Percentiles rank a stretch among this genome's conserved stretches.
These are phyloP conservation scores for Alternaria brassicicola DNA, from an alignment of 2,329 filamentous ascomycete genomes.

Conservation along the genomic window DNA sequence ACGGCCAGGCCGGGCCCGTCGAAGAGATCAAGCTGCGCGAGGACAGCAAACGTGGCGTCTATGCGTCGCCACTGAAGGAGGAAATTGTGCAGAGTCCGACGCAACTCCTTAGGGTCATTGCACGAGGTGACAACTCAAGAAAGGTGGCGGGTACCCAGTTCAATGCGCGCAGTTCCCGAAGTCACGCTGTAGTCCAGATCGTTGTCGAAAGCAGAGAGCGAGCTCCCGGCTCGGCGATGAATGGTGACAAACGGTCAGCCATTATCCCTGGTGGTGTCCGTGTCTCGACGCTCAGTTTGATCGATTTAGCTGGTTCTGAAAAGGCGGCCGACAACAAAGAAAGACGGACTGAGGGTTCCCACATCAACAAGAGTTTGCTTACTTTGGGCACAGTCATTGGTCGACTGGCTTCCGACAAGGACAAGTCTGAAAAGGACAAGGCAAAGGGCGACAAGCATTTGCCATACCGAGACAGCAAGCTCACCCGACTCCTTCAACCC, in stretches of 20 bases:
- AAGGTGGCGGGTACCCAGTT: conserved; percentile 95
- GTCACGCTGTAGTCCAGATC: conserved; percentile 97
- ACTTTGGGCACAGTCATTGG: conserved; percentile 95
- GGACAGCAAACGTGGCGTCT: conserved; percentile 94
- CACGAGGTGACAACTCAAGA: conserved; percentile 87
- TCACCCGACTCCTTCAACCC: conserved; percentile 89
- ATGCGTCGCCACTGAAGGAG: conserved; percentile 93
- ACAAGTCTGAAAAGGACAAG: conserved; percentile 72
- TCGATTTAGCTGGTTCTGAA: conserved; percentile 95
- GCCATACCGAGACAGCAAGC: conserved; percentile 96
- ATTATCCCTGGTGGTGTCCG: conserved; percentile 81
- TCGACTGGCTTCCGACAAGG: conserved; percentile 85
- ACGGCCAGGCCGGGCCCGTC: conserved; percentile 58
- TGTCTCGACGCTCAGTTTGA: conserved; percentile 92
- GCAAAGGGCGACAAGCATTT: conserved; percentile 90
- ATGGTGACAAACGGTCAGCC: conserved; percentile 50
- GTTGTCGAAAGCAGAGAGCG: conserved; percentile 96
- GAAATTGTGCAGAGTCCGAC: conserved; percentile 99
- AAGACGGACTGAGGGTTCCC: conserved; percentile 88
- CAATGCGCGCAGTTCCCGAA: conserved; percentile 94
- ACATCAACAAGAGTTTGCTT: conserved; percentile 97
- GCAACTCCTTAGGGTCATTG: conserved; percentile 91
- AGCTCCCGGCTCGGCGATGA: conserved; percentile 60
- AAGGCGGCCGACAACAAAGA: conserved; percentile 96
- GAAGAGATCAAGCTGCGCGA: conserved; percentile 98